Conservation (phyloP, 1,284 basidiomycete genomes). For the Boletellus dicymbophilus region DNA sequence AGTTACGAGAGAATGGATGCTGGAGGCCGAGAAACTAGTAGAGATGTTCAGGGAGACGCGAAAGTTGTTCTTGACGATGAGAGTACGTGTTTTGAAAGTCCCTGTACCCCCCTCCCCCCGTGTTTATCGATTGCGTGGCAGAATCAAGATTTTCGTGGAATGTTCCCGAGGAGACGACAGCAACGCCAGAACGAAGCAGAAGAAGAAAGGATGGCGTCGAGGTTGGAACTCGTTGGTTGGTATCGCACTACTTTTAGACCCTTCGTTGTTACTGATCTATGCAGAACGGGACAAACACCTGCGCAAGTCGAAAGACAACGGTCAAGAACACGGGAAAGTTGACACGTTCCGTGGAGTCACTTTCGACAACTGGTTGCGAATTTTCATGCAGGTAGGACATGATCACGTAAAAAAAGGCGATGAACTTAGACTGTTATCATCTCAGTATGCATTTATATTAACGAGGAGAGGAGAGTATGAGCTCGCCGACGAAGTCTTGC, state of each 20-base stretch:
- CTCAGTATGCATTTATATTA: conserved; percentile 85
- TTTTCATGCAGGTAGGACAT: conserved; percentile 83
- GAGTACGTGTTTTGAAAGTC: conserved; percentile 45
- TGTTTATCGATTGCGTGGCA: conserved; percentile 32
- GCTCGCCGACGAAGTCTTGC: conserved; percentile 76
- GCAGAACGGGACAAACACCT: conserved; percentile 50
- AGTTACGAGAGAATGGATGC: conserved; percentile 70
- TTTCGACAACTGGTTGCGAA: conserved; percentile 83
- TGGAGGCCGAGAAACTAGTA: conserved; percentile 82
- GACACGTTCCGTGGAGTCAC: conserved; percentile 80
- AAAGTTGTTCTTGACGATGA: conserved; percentile 75
- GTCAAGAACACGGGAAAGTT: conserved; percentile 38
- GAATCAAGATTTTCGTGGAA: conserved; percentile 61
- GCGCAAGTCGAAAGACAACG: conserved; percentile 39
- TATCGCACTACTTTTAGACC: neutral
- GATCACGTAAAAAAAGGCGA: no score
- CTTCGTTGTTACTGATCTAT: neutral
- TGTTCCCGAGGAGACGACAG: conserved; percentile 55
- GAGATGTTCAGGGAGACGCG: conserved; percentile 88
- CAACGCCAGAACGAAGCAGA: conserved; percentile 57
- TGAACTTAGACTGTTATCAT: no score
- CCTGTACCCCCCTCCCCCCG: neutral
- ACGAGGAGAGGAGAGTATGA: conserved; percentile 68
- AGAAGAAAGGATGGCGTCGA: conserved; percentile 73
- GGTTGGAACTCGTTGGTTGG: conserved; percentile 72